Evolutionary conservation across 306 rosid genomes (phyloP), one percentile per base, ranked within the genome.

Genomic region (Comarum palustre): DNA sequence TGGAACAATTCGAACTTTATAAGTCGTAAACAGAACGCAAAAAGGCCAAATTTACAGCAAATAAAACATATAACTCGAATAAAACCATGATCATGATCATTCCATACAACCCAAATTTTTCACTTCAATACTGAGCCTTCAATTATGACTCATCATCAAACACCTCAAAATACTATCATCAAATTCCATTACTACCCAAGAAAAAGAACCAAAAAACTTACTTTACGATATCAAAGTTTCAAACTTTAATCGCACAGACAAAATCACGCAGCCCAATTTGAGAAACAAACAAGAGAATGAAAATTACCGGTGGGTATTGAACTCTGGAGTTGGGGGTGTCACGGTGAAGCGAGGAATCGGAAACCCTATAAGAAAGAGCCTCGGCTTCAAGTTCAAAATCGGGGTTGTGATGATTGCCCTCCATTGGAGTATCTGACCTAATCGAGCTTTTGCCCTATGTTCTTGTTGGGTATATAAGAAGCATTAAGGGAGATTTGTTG

Each of bases 301-400:
- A 51, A 11, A 45, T 82, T 82, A 86, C 90, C 90, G 9, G 73
- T 22, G 29, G 36, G 34, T 73, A 81, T 41, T 34, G 34, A 29
- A 32, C 66, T 24, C 45, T 16, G 20, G 62, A 62, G 32, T 58
- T 16, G 34, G 22, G 20, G 58, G 59, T 50, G 45, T 66, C 83
- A 0, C 50, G 68, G 25, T 43, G 32, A 2, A 66, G 75, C 48
- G 84, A 68, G 32, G 52, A 29, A 55, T 75, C 73, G 16, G 82
- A 81, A 81, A 71, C 78, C 83, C 58, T 54, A 46, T 80, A 77
- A 73, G 68, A 55, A 67, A 48, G 34, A 51, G 64, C 36, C 24
- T 58, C 76, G 54, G 78, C 31, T 41, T 75, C 72, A 32, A 54
- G 66, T 71, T 62, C 73, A 39, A 82, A 72, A 62, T 59, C 43